Base-by-base conservation (phyloP, 177 flowering plant species). In the Vitis hybrid region DNA sequence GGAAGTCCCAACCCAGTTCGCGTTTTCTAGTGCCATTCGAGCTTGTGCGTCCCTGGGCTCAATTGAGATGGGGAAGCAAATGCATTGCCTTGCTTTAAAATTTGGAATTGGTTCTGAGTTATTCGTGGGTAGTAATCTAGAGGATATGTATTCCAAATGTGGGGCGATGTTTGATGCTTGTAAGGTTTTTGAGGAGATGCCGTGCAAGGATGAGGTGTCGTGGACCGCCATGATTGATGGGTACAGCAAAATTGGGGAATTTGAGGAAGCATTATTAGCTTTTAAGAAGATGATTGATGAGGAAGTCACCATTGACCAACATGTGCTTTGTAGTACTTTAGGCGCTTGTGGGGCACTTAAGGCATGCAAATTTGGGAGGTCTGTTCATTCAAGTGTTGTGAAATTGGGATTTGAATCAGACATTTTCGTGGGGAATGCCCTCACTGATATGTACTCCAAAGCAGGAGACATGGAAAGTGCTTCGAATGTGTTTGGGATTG, bases 221-320 rank as follows among this genome's bases (percentile, higher is more conserved):
- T 87, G 87, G 91, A 87, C 85, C 2, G 73, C 87, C 0, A 76
- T 87, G 86, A 85, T 82, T 70, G 86, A 82, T 72, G 87, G 88
- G 50, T 85, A 80, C 62, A 70, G 75, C 3, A 85, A 87, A 65
- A 85, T 79, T 75, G 86, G 84, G 5, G 70, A 81, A 46, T 75
- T 73, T 71, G 66, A 64, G 69, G 76, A 79, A 69, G 90, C 87
- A 27, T 54, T 83, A 14, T 12, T 69, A 27, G 78, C 79, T 15
- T 85, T 77, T 67, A 78, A 68, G 67, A 72, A 64, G 60, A 85
- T 87, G 87, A 14, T 60, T 50, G 2, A 24, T 51, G 77, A 83
- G 32, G 86, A 69, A n/a, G 32, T 82, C 6, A 11, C 12, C 2
- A 51, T 76, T 48, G 88, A 85, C 70, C 77, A 78, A 7, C 72